A percentile compares a stretch with the other conserved stretches of the same genome.
phyloP scores from a whole-genome alignment of 2,329 filamentous ascomycete genomes.

The Pseudogymnoascus sp. region DNA sequence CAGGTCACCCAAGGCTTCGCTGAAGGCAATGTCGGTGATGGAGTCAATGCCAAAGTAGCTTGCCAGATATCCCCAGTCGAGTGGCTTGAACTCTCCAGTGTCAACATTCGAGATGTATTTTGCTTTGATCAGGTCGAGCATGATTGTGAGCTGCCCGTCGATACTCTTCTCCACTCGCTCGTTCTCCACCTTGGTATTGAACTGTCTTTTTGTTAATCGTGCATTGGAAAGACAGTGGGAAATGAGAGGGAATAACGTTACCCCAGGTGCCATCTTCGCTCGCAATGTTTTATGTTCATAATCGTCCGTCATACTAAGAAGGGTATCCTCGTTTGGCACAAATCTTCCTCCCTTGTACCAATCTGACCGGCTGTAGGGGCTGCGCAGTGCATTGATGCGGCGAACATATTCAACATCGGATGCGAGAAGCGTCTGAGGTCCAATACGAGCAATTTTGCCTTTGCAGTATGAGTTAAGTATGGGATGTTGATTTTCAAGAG shows the following conservation, averaged over 20 bases:
- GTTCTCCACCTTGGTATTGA: slow-evolving; percentile 41
- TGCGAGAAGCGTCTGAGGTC: slow-evolving; percentile 36
- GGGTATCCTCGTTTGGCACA: slow-evolving; percentile 45
- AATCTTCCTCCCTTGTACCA: slow-evolving; percentile 45
- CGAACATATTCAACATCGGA: slow-evolving; percentile 34
- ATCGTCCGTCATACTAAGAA: slow-evolving; percentile 44
- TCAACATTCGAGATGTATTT: slow-evolving; percentile 16
- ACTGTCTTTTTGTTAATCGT: too few relatives aligned
- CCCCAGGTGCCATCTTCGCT: slow-evolving; percentile 44
- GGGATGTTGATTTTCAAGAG: background rate
- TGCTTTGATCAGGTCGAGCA: slow-evolving; percentile 40
- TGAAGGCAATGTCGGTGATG: too few relatives aligned
- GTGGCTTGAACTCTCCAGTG: too few relatives aligned
- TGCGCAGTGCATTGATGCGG: slow-evolving; percentile 32
- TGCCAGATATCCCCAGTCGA: too few relatives aligned
- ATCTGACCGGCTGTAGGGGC: slow-evolving; percentile 30
- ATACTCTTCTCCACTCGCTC: slow-evolving; percentile 40
- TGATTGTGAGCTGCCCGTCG: slow-evolving; percentile 37
- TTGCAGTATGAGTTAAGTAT: too few relatives aligned
- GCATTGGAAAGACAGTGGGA: too few relatives aligned
- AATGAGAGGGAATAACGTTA: slow-evolving; percentile 35
- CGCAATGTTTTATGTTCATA: slow-evolving; percentile 35
- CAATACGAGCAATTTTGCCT: slow-evolving; percentile 35
- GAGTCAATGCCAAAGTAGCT: too few relatives aligned
- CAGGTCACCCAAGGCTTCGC: slow-evolving; percentile 42